phyloP scores from a whole-genome alignment of 2,329 filamentous ascomycete genomes.

The Penicillium sp. region DNA sequence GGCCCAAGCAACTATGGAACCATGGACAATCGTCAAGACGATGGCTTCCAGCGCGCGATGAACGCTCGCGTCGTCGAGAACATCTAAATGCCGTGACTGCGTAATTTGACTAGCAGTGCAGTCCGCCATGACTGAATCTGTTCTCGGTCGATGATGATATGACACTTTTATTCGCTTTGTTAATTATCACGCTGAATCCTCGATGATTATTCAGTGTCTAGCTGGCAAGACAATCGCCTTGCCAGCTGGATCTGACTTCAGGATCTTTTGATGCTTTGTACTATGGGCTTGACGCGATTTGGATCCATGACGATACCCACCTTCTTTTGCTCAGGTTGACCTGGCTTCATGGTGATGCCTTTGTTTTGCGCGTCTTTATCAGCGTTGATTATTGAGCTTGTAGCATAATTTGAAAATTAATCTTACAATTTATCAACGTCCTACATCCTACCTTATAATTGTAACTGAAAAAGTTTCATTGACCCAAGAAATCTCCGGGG shows the following conservation, averaged over 20 bases:
- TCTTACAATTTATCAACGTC: background rate
- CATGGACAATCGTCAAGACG: constrained; percentile 44
- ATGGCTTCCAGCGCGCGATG: constrained; percentile 76
- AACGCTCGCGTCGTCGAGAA: constrained; percentile 82
- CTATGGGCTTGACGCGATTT: constrained; percentile 19
- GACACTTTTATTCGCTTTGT: constrained; percentile 13
- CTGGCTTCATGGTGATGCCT: constrained; percentile 9
- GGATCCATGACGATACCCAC: constrained; percentile 37
- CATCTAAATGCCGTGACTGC: constrained; percentile 59
- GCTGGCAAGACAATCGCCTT: background rate
- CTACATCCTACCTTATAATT: no score
- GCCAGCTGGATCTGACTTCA: background rate
- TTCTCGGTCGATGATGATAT: constrained; percentile 21
- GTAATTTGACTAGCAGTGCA: background rate
- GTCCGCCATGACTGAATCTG: background rate
- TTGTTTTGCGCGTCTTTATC: constrained; percentile 1
- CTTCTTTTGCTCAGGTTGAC: constrained; percentile 24
- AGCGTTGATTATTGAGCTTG: background rate
- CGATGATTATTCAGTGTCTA: background rate
- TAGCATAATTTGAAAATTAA: background rate
- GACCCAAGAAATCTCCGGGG: background rate
- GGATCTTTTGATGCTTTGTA: constrained; percentile 16
- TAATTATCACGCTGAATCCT: constrained; percentile 14
- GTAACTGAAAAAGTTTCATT: no score
- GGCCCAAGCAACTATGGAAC: constrained; percentile 55